Evolutionary conservation across 1,139 yeast genomes (phyloP).

Genomic region (Blastobotrys serpentis): DNA sequence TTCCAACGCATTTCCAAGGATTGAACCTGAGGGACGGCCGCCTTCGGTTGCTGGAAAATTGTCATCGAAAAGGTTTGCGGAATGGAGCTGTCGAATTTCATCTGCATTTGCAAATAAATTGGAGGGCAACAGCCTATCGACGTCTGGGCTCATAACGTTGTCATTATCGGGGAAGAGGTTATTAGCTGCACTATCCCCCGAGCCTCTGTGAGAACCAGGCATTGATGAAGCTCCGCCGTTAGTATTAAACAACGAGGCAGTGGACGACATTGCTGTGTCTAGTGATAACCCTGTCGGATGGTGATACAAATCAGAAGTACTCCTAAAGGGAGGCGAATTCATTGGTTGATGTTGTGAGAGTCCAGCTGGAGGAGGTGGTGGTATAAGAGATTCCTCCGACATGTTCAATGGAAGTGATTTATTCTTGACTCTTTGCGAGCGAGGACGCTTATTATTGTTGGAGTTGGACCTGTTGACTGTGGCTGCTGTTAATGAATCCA

Average conservation of each 20-base stretch:
- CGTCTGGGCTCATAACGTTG: conserved; percentile 31
- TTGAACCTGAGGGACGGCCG: conserved; percentile 27
- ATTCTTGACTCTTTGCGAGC: conserved; percentile 10
- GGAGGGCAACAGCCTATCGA: conserved; percentile 36
- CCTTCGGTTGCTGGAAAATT: background rate
- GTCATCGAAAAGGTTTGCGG: conserved; percentile 16
- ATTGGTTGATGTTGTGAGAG: background rate
- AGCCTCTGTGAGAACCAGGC: background rate
- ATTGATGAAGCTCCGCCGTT: background rate
- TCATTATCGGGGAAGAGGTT: conserved; percentile 23
- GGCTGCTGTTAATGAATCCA: conserved; percentile 22
- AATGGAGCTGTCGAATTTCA: conserved; percentile 28
- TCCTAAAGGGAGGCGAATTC: background rate
- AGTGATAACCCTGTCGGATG: conserved; percentile 2
- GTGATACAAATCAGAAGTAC: background rate
- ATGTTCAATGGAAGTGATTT: conserved; percentile 11
- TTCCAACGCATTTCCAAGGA: conserved; percentile 27
- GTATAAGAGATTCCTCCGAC: conserved; percentile 1
- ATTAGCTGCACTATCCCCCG: background rate
- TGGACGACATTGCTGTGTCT: conserved; percentile 2
- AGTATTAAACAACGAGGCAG: background rate
- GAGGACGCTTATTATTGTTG: background rate
- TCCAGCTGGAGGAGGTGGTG: no score
- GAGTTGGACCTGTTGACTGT: conserved; percentile 2
- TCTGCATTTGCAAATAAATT: conserved; percentile 34